Conservation (phyloP, 495 filamentous ascomycete genomes). For the Trypethelium eluteriae region DNA sequence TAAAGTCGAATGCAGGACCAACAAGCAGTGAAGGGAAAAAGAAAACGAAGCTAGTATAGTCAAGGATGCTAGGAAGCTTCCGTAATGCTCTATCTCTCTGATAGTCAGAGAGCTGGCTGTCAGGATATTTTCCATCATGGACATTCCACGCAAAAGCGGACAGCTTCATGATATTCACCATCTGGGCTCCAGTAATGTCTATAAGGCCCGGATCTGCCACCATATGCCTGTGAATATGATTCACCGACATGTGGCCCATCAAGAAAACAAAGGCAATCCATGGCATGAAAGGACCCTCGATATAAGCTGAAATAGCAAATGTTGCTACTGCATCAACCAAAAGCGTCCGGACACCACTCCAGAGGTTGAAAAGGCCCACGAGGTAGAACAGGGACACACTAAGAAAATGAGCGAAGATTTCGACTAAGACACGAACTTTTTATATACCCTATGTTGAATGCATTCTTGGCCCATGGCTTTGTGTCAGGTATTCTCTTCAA, state of each 20-base stretch:
- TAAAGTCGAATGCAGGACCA: slow-evolving; percentile 88
- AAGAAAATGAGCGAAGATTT: slow-evolving; percentile 7
- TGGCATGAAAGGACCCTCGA: slow-evolving; percentile 93
- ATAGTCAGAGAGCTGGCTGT: slow-evolving; percentile 70
- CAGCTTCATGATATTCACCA: slow-evolving; percentile 99
- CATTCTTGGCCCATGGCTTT: slow-evolving; percentile 79
- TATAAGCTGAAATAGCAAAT: slow-evolving; percentile 75
- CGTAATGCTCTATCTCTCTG: slow-evolving; percentile 75
- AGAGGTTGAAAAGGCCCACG: slow-evolving; percentile 89
- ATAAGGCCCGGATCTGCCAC: slow-evolving; percentile 54
- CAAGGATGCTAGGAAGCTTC: slow-evolving; percentile 62
- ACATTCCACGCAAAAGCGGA: slow-evolving; percentile 96
- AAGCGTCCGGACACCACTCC: slow-evolving; percentile 75
- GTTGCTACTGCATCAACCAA: slow-evolving; percentile 68
- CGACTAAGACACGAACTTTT: background rate
- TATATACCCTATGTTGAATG: slow-evolving; percentile 68
- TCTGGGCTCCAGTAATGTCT: slow-evolving; percentile 88
- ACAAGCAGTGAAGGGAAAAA: slow-evolving; percentile 88
- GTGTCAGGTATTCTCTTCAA: slow-evolving; percentile 86
- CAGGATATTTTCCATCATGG: slow-evolving; percentile 74
- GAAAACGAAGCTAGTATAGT: slow-evolving; percentile 82
- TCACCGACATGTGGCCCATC: slow-evolving; percentile 92
- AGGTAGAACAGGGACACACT: slow-evolving; percentile 81
- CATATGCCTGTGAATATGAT: slow-evolving; percentile 75
- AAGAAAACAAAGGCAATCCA: slow-evolving; percentile 92